Evolutionary conservation across 2,329 filamentous ascomycete genomes (phyloP), one percentile per base, ranked within the genome.

Genomic region (Aaosphaeria arxii): DNA sequence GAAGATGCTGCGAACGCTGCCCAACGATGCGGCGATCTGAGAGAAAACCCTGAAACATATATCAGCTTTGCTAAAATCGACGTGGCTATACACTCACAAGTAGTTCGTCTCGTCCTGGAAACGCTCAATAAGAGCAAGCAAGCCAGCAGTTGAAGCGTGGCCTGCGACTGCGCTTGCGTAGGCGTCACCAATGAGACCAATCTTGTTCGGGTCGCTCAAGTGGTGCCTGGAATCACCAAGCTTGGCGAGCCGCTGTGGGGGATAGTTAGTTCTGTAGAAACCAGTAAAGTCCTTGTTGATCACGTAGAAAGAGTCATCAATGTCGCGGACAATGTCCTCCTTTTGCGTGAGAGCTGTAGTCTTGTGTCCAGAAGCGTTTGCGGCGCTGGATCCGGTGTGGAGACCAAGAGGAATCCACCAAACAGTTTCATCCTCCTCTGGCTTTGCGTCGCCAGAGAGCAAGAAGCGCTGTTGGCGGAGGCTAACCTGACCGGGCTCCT

Each of bases 331-430:
- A 9, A 84, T 91, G 47, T 90, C 85, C 58, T 88, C 80, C 74
- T 89, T 96, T 48, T 80, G 76, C 0, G 85, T 88, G 40, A 99
- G 77, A 44, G 89, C 85, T 35, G 86, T 77, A 17, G 81, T 76
- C 49, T 86, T 77, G 45, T 87, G 76, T 6, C 81, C 82, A 32
- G 83, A 74, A 31, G 85, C 75, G 24, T 86, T 79, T 35, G 79
- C 55, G 33, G 61, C 59, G n/a, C 61, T 75, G 2, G 63, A 54
- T 61, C 89, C 89, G 45, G 89, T 88, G 69, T 91, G 88, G 30
- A 99, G 77, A 11, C 87, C 88, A 31, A 99, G 80, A 11, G 94
- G 94, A 51, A 97, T 83, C 92, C 94, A 99, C 94, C 94, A 99
- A 17, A 84, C 85, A 3, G 91, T 96, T 62, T 87, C 79, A 63